phyloP scores from a whole-genome alignment of 179 eudicot species.

The Vitellaria paradoxa region DNA sequence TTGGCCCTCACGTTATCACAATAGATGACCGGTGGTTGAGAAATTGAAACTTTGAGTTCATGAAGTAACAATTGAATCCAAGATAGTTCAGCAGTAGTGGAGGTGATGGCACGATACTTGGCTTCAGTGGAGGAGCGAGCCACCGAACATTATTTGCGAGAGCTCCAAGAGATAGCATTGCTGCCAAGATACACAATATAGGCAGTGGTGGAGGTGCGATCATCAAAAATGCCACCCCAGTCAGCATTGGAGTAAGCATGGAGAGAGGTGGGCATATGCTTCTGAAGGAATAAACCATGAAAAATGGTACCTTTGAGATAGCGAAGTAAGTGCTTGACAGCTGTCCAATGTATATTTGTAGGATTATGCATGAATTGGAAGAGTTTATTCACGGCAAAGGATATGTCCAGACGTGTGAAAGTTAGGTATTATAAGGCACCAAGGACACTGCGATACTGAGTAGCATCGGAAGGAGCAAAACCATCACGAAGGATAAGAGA shows the following conservation, averaged over 20 bases:
- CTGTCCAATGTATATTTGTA: background rate
- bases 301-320: background rate
- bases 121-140: background rate
- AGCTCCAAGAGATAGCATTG: background rate
- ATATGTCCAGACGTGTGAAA: background rate
- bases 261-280: background rate
- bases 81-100: background rate
- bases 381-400: background rate
- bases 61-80: background rate
- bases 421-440: too few relatives aligned
- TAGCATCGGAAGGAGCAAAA: background rate
- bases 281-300: background rate
- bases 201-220: background rate
- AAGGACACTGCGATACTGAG: background rate
- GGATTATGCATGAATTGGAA: conserved; percentile 4
- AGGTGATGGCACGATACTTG: background rate
- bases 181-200: too few relatives aligned
- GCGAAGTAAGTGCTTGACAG: background rate
- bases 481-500: background rate
- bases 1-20: too few relatives aligned
- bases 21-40: too few relatives aligned
- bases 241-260: background rate
- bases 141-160: background rate
- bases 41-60: too few relatives aligned
- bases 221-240: background rate